phyloP scores from a whole-genome alignment of 345 rosid genomes.

The Punica granatum region DNA sequence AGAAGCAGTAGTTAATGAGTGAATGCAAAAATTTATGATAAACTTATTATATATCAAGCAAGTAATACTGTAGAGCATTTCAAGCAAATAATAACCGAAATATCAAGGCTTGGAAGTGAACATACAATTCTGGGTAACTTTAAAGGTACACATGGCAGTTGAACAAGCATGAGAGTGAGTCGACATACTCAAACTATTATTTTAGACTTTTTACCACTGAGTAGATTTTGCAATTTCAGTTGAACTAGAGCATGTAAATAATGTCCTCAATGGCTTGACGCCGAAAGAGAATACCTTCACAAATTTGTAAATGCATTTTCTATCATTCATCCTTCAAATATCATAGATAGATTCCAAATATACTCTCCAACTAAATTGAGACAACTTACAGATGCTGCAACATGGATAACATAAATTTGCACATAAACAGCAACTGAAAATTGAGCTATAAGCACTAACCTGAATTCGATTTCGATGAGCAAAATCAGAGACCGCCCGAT shows the following conservation, averaged over 20 bases:
- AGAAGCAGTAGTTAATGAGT: neutral
- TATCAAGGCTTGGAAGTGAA: neutral
- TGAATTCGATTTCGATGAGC: conserved; percentile 98
- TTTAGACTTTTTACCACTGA: neutral
- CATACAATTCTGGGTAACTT: neutral
- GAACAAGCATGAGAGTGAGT: too few species aligned
- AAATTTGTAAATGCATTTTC: neutral
- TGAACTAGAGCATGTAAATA: neutral
- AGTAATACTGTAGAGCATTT: neutral
- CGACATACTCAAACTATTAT: neutral
- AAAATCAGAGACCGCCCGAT: conserved; percentile 95
- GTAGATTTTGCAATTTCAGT: neutral
- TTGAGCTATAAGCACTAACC: conserved; percentile 33
- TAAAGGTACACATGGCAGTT: too few species aligned
- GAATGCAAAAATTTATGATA: neutral
- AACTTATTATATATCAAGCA: neutral
- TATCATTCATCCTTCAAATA: neutral
- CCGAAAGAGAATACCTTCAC: neutral
- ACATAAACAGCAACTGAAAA: neutral
- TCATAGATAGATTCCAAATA: neutral
- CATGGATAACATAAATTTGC: neutral
- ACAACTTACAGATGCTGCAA: neutral
- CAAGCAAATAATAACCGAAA: neutral
- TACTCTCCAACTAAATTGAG: neutral
- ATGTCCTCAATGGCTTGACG: neutral